Base-by-base conservation (phyloP, 495 filamentous ascomycete species). In the Umbilicaria muhlenbergii region DNA sequence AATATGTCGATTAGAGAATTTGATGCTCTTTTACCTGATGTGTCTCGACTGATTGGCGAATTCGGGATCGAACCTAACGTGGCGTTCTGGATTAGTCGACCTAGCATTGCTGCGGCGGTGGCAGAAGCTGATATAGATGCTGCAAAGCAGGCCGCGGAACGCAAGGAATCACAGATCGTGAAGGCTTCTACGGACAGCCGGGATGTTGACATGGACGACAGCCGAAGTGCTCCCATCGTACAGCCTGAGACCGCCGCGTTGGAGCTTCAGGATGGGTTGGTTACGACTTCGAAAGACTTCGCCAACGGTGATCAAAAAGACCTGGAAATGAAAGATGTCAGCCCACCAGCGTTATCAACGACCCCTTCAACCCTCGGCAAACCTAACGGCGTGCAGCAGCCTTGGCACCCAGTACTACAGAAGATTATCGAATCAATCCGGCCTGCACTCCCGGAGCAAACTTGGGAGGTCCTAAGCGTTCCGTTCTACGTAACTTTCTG, bases 401-500 rank as follows among this genome's bases (percentile, higher is more conserved):
- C 78, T 19, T 75, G 78, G 54, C 73, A 86, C 43, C 80, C 88
- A 7, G 74, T 86, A 2, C 73, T 96, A 34, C 74, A 83, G 49
- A 75, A 77, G 14, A 67, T 95, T 6, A 82, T 87, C 44, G 70
- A 80, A 12, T 63, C 77, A 38, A 67, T 94, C 16, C 69, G 71
- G 43, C 64, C 62, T 3, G 61, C 71, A 1, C 51, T 88, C n/a
- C 73, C 84, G 3, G 50, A 67, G 8, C 67, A 75, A 16, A 71
- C 72, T 1, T 86, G 80, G 72, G 67, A 74, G 15, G 65, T 70
- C 10, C 62, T 94, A 36, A 87, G 75, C 37, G 64, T 80, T 2
- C 69, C 77, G 31, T 92, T 94, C 57, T 94, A 86, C 55, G 77
- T 84, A 24, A 83, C 83, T 3, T 99, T 99, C 66, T 99, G 92